Evolutionary conservation across 352 stramenopile genomes (phyloP).

Genomic region (Phytophthora palmivora): DNA sequence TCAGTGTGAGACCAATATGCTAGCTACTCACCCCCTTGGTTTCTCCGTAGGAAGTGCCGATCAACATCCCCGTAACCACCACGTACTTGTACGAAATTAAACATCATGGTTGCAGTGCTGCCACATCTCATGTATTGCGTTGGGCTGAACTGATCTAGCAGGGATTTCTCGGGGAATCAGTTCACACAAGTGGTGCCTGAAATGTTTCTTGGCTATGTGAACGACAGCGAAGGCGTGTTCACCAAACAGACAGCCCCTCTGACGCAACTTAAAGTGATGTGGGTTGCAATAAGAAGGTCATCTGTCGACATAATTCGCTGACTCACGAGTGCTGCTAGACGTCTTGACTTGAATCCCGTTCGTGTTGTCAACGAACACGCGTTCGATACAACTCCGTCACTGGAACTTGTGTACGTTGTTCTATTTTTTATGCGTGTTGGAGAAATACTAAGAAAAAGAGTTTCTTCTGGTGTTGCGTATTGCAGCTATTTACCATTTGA

Average conservation of each 20-base stretch:
- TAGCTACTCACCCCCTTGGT: conserved; percentile 13
- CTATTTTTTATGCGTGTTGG: not conserved
- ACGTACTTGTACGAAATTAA: conserved; percentile 67
- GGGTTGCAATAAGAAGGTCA: conserved; percentile 18
- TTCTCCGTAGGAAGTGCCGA: conserved; percentile 49
- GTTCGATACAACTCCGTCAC: conserved; percentile 52
- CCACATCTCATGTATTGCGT: conserved; percentile 17
- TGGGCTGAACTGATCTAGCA: conserved; percentile 20
- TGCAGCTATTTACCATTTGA: conserved; percentile 74
- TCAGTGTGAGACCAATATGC: not conserved
- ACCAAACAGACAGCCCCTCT: conserved; percentile 49
- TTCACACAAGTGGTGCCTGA: conserved; percentile 65
- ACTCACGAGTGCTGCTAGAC: conserved; percentile 40
- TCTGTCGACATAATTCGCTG: not conserved
- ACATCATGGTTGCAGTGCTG: conserved; percentile 2
- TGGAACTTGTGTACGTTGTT: conserved; percentile 72
- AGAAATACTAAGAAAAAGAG: conserved; percentile 4
- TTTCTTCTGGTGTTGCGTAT: conserved; percentile 7
- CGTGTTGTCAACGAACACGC: conserved; percentile 78
- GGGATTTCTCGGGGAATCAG: conserved; percentile 76
- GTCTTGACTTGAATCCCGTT: conserved; percentile 79
- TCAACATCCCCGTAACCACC: conserved; percentile 70
- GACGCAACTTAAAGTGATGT: conserved; percentile 78
- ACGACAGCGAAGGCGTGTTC: conserved; percentile 64
- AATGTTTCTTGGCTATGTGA: conserved; percentile 72